Percentiles rank a stretch among this genome's conserved stretches.
phyloP scores from a whole-genome alignment of 2,329 filamentous ascomycete species.

The Epichloe bromicola region DNA sequence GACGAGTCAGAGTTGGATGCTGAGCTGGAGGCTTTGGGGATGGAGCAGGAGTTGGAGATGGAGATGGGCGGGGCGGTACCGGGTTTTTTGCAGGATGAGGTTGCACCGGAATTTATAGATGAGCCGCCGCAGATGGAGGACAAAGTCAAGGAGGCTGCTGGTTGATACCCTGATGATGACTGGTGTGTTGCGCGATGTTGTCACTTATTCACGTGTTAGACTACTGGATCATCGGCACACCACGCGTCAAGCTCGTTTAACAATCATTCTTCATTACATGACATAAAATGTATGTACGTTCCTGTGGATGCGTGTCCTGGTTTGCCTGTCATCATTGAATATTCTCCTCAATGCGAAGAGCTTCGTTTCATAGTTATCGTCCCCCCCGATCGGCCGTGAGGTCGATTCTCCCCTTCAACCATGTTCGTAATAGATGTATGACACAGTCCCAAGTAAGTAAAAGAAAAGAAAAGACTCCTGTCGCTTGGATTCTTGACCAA shows the following conservation, averaged over 20 bases:
- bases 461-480: not conserved
- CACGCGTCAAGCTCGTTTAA: not conserved
- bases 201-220: not conserved
- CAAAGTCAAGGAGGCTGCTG: conserved; percentile 73
- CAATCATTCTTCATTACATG: not conserved
- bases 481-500: not conserved
- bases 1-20: conserved; percentile 95
- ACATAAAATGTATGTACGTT: not conserved
- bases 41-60: conserved; percentile 82
- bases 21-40: conserved; percentile 84
- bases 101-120: conserved; percentile 79
- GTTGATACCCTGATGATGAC: conserved; percentile 19
- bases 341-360: not conserved
- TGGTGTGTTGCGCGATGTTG: not conserved
- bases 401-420: too few species aligned
- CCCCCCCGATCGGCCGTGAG: not conserved
- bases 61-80: conserved; percentile 55
- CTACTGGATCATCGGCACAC: not conserved
- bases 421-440: not conserved
- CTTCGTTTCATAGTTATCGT: not conserved
- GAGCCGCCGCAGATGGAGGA: conserved; percentile 62
- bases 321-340: not conserved
- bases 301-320: not conserved
- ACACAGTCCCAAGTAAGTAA: not conserved
- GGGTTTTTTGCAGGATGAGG: conserved; percentile 80